These are phyloP conservation scores for Corymbia calophylla DNA, from an alignment of 441 rosid species.

Conservation along the genomic window DNA sequence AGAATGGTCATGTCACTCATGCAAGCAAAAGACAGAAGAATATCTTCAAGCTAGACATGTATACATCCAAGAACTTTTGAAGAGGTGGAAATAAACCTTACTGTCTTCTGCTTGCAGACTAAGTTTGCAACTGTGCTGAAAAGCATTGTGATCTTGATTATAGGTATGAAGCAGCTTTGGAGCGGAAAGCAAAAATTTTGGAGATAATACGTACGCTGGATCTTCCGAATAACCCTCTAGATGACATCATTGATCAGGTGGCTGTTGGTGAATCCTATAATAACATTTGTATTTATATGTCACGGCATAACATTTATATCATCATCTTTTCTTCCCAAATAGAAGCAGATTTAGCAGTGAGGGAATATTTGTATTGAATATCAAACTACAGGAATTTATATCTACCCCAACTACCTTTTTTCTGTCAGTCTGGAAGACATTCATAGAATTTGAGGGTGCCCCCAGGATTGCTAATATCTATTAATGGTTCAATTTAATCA, in stretches of 20 bases:
- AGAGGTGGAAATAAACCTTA: constrained; percentile 41
- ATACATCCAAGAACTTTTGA: constrained; percentile 61
- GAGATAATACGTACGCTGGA: constrained; percentile 83
- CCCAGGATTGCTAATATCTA: neutral
- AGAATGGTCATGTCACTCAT: constrained; percentile 90
- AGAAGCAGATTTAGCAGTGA: neutral
- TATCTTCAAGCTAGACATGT: constrained; percentile 65
- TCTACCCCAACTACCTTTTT: neutral
- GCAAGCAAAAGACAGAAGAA: constrained; percentile 97
- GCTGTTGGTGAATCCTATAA: neutral
- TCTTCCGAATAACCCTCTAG: constrained; percentile 99
- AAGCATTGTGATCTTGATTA: constrained; percentile 11
- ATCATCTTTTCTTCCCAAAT: neutral
- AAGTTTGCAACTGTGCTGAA: neutral
- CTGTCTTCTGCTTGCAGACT: neutral
- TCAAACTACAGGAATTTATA: neutral
- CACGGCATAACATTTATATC: neutral
- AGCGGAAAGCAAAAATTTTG: constrained; percentile 81
- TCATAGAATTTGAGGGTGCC: neutral
- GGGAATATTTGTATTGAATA: neutral
- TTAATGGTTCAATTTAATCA: neutral
- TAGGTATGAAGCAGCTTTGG: constrained; percentile 89
- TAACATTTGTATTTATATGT: neutral
- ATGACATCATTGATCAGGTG: constrained; percentile 98
- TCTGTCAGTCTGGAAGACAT: neutral